Conservation (phyloP, 2,329 filamentous ascomycete genomes). For the Ciborinia camelliae region DNA sequence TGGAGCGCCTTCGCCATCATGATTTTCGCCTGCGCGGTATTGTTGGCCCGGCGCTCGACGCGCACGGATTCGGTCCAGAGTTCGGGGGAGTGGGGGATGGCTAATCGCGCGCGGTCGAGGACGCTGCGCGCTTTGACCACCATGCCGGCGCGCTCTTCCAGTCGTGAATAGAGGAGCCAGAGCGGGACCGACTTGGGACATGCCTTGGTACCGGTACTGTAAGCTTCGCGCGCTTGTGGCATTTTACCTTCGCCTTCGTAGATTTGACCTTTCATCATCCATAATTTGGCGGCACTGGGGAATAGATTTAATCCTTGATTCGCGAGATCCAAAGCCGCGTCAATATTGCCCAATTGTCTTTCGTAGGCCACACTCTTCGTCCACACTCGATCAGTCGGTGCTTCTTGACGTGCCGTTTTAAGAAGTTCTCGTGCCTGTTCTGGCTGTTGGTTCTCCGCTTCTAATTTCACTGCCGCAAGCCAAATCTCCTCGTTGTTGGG, state of each 20-base stretch:
- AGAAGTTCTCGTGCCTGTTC: slow-evolving; percentile 81
- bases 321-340: slow-evolving; percentile 80
- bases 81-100: slow-evolving; percentile 77
- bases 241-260: slow-evolving; percentile 80
- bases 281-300: slow-evolving; percentile 81
- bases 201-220: slow-evolving; percentile 80
- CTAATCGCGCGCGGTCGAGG: slow-evolving; percentile 84
- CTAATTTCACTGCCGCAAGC: slow-evolving; percentile 92
- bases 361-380: slow-evolving; percentile 96
- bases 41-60: slow-evolving; percentile 83
- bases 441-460: slow-evolving; percentile 81
- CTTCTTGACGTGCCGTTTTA: slow-evolving; percentile 77
- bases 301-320: slow-evolving; percentile 85
- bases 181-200: slow-evolving; percentile 80
- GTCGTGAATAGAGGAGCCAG: slow-evolving; percentile 82
- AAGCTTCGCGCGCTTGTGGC: slow-evolving; percentile 85
- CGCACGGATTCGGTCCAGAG: slow-evolving; percentile 94
- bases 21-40: slow-evolving; percentile 77
- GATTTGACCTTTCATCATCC: slow-evolving; percentile 99
- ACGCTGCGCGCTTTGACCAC: slow-evolving; percentile 91
- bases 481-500: slow-evolving; percentile 98
- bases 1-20: slow-evolving; percentile 93
- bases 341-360: slow-evolving; percentile 73
- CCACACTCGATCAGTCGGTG: slow-evolving; percentile 94
- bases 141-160: slow-evolving; percentile 82